Evolutionary conservation across 352 stramenopile species (phyloP), one percentile per base, ranked within the genome.

Genomic region (Blastocystis sp.): DNA sequence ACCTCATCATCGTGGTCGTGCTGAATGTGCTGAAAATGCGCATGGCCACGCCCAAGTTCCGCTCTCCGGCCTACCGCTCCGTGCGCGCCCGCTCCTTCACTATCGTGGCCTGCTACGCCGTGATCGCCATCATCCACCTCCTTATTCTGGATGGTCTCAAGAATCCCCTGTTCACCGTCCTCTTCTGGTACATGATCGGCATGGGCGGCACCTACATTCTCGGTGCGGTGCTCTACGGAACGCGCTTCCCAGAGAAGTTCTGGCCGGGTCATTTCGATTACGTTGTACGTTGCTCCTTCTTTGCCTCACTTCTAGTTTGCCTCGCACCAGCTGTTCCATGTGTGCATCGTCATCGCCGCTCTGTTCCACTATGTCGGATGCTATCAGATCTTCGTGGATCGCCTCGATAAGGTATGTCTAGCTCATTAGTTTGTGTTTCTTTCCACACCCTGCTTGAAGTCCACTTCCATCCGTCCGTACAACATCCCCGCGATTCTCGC

Each of bases 201-300:
- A 88, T 88, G 78, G 78, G 64, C 5, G 40, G 40, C 9, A 88
- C 78, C 0, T 88, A 88, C 38, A 79, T 88, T 53, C 64, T 88
- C 5, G 78, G 78, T 14, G 78, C 78, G 21, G n/a, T 88, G 7
- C 45, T 88, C 1, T 88, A 88, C 45, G 78, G 64, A 23, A 62
- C 64, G 59, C 78, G 78, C 0, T 66, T 88, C 59, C 78, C 78
- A 1, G 78, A 88, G n/a, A 76, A 79, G 52, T 88, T 67, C 23
- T 88, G 45, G 40, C 78, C 78, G 11, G 78, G 78, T 53, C 62
- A 88, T 23, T 88, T 88, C 62, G 78, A 88, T 52, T 88, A 88
- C 66, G 64, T 88, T 52, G 78, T 88, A 88, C 23, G 53, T 78
- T 34, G n/a, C 78, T 43, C 2, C 7, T 53, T 28, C 14, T 62